Percentiles rank a stretch among this genome's conserved stretches.
These are phyloP conservation scores for Plasmodium sp. DNA, from an alignment of 169 alveolate species.

Conservation along the genomic window DNA sequence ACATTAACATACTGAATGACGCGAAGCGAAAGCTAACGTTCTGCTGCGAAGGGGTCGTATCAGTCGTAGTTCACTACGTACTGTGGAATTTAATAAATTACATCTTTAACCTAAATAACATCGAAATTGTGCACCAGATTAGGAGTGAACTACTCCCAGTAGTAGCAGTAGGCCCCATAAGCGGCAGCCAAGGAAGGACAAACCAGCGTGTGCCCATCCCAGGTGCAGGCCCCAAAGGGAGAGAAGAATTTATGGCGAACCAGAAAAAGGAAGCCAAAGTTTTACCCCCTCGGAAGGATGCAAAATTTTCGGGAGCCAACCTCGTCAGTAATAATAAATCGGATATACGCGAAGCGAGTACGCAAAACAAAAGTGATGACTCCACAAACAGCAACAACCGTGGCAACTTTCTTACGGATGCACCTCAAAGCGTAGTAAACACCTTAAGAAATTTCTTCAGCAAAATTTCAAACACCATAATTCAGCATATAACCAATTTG, in stretches of 20 bases:
- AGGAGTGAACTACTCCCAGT: slow-evolving; percentile 26
- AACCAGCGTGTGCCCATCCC: neutral
- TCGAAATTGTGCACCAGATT: slow-evolving; percentile 50
- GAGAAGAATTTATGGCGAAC: neutral
- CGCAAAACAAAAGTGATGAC: neutral
- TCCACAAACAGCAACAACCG: neutral
- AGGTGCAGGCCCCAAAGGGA: neutral
- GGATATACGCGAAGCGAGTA: neutral
- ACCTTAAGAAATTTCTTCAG: slow-evolving; percentile 2
- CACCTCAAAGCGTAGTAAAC: neutral
- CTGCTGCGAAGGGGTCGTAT: slow-evolving; percentile 54
- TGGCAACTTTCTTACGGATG: neutral
- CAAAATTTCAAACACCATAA: slow-evolving; percentile 38
- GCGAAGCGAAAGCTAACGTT: slow-evolving; percentile 54
- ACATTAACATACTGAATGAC: slow-evolving; percentile 60
- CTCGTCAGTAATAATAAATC: slow-evolving; percentile 2
- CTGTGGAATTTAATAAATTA: slow-evolving; percentile 71
- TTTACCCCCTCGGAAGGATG: neutral
- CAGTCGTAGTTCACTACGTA: slow-evolving; percentile 54
- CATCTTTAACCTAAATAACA: slow-evolving; percentile 62
- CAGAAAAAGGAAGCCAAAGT: neutral
- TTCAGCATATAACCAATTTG: slow-evolving; percentile 38
- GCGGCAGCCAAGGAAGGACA: neutral
- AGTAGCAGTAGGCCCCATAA: neutral
- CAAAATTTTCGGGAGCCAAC: neutral